These are phyloP conservation scores for Fusarium burgessii DNA, from an alignment of 2,329 filamentous ascomycete species.

Conservation along the genomic window DNA sequence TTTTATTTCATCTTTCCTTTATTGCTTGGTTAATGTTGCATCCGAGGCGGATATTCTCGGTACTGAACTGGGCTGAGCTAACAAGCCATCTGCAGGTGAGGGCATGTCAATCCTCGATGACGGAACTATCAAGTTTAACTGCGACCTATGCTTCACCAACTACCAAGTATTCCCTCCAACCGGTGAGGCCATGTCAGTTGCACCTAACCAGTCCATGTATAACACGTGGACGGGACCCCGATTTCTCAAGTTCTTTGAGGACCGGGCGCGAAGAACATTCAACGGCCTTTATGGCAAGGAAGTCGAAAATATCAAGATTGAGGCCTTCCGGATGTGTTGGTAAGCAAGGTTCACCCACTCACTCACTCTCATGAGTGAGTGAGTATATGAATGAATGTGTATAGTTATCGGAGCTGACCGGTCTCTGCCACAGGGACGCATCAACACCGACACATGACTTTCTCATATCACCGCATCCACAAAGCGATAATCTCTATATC, in stretches of 20 bases:
- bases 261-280: conserved; percentile 56
- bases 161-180: conserved; percentile 59
- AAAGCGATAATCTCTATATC: conserved; percentile 66
- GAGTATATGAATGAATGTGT: not conserved
- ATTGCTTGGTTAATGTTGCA: not conserved
- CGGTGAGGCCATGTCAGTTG: conserved; percentile 65
- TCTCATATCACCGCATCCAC: conserved; percentile 65
- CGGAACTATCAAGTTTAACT: conserved; percentile 71
- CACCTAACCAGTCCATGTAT: conserved; percentile 58
- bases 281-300: conserved; percentile 57
- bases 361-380: not conserved
- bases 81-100: conserved; percentile 50
- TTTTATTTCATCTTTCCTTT: conserved; percentile 26
- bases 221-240: conserved; percentile 55
- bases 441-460: conserved; percentile 73
- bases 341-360: conserved; percentile 42
- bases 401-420: conserved; percentile 23
- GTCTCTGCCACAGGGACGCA: conserved; percentile 63
- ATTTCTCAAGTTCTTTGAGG: conserved; percentile 58
- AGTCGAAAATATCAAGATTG: conserved; percentile 54
- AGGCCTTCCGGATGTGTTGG: conserved; percentile 61
- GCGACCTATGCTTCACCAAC: conserved; percentile 69
- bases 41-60: conserved; percentile 25
- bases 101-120: conserved; percentile 59
- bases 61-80: conserved; percentile 6